Conservation (phyloP, 176 grass and related monocot genomes). For the Aechmea fasciata region DNA sequence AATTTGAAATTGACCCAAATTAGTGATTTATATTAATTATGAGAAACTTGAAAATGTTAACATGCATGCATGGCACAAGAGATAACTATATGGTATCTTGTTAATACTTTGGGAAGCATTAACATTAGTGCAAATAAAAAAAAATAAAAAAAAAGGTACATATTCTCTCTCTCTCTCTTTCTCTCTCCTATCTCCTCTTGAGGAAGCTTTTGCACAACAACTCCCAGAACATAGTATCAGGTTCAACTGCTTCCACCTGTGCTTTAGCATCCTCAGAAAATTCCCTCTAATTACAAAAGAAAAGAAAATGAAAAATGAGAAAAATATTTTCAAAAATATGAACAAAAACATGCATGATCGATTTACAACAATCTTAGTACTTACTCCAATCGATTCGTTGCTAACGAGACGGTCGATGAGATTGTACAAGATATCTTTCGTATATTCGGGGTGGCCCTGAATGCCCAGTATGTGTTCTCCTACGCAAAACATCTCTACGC, state of each 20-base stretch:
- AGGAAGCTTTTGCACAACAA: conserved; percentile 79
- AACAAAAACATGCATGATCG: background rate
- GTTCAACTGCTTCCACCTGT: conserved; percentile 38
- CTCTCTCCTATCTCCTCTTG: conserved; percentile 25
- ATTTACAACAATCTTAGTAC: background rate
- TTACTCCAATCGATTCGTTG: conserved; percentile 43
- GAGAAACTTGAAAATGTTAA: background rate
- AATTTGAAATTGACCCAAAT: background rate
- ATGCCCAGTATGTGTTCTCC: conserved; percentile 60
- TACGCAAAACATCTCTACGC: conserved; percentile 70
- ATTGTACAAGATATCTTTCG: conserved; percentile 58
- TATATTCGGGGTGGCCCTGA: conserved; percentile 94
- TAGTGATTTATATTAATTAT: background rate
- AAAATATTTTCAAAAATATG: background rate
- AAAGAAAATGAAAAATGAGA: background rate
- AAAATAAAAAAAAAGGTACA: background rate
- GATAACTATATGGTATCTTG: no score
- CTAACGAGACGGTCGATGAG: conserved; percentile 57
- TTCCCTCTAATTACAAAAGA: conserved; percentile 21
- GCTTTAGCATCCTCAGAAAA: conserved; percentile 44
- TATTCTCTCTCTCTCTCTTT: background rate
- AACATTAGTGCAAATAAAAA: no score
- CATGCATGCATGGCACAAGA: no score
- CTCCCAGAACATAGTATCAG: conserved; percentile 65
- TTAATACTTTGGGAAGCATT: no score